Conservation (phyloP, 495 filamentous ascomycete genomes). For the Neurospora africana region DNA sequence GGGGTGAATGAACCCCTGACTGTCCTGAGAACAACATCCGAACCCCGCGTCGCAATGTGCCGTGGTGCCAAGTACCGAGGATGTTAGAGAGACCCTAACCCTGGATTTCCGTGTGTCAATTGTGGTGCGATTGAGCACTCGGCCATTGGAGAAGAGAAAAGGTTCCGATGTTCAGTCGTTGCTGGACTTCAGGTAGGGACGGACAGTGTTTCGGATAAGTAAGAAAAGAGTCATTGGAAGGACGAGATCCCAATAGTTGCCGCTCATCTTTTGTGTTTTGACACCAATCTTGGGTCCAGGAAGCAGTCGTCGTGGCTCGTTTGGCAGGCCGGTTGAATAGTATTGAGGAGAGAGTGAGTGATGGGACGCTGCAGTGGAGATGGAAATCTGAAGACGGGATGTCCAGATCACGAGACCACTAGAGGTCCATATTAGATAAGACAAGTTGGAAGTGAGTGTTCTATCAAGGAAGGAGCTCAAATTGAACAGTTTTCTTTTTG, state of each 20-base stretch:
- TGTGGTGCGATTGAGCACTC: neutral
- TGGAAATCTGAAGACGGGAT: neutral
- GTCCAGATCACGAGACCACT: neutral
- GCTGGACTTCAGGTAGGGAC: neutral
- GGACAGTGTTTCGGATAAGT: neutral
- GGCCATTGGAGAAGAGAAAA: neutral
- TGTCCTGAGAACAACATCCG: neutral
- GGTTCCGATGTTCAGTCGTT: neutral
- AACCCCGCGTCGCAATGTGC: neutral
- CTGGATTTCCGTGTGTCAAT: neutral
- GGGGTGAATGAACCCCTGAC: neutral
- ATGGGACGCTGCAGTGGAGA: neutral
- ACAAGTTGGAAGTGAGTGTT: neutral
- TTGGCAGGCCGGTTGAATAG: neutral
- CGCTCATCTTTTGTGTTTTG: neutral
- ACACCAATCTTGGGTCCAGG: neutral
- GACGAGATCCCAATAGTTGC: neutral
- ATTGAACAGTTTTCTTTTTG: neutral
- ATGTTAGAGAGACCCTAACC: neutral
- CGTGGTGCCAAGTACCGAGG: neutral
- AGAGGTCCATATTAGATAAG: too few relatives aligned
- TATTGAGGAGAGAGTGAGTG: neutral
- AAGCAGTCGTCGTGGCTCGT: neutral
- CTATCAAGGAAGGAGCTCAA: neutral
- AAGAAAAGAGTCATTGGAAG: neutral